Evolutionary conservation across 495 filamentous ascomycete species (phyloP).

Genomic region (Neurospora sp.): DNA sequence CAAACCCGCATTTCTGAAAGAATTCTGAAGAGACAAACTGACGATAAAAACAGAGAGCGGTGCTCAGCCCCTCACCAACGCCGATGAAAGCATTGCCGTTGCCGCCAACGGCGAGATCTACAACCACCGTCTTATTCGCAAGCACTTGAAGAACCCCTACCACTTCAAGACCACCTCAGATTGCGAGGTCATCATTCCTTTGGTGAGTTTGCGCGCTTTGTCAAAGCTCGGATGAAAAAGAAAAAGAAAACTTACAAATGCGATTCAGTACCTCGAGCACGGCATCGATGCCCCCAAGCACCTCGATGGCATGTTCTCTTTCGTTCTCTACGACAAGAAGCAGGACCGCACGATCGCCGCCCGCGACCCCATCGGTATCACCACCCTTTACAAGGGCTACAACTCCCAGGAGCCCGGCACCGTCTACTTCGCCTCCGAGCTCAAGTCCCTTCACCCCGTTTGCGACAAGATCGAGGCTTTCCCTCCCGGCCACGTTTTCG

Average conservation of each 20-base stretch:
- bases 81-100: constrained; percentile 76
- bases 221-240: neutral
- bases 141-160: constrained; percentile 67
- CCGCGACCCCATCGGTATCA: constrained; percentile 93
- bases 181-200: constrained; percentile 93
- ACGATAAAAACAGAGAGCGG: constrained; percentile 50
- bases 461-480: constrained; percentile 93
- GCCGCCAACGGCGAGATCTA: constrained; percentile 99
- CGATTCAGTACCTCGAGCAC: constrained; percentile 72
- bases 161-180: constrained; percentile 97
- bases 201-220: constrained; percentile 50
- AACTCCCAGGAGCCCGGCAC: constrained; percentile 72
- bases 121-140: constrained; percentile 91
- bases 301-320: constrained; percentile 99
- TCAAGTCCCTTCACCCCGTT: constrained; percentile 86
- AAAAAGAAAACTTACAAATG: neutral
- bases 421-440: constrained; percentile 91
- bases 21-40: neutral
- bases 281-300: constrained; percentile 87
- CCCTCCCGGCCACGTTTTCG: constrained; percentile 91
- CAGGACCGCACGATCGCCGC: constrained; percentile 86
- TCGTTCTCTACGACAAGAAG: constrained; percentile 90
- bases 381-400: constrained; percentile 91
- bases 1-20: neutral
- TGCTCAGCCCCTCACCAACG: constrained; percentile 88